Base-by-base conservation (phyloP, 768 basidiomycete species). In the Leccinum pellstonianum region DNA sequence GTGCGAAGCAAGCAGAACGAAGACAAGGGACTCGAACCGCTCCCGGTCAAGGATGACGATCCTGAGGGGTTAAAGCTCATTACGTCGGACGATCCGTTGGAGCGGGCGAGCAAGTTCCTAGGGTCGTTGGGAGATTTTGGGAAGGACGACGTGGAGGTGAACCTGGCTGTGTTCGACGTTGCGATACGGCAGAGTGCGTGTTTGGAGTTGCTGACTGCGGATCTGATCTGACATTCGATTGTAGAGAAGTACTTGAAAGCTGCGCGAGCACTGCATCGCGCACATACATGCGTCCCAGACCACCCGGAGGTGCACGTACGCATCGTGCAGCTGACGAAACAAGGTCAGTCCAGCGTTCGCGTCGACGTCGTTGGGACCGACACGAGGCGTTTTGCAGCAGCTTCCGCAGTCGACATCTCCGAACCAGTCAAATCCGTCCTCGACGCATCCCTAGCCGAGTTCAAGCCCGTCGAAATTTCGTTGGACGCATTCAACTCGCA, bases 221-320 rank as follows among this genome's bases (percentile, higher is more conserved):
- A 11, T 46, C 43, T 46, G 27, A 7, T 25, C 15, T 64, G 4
- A 62, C 52, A 6, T 29, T 49, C 17, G 23, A 19, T 46, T 21
- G 14, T 62, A 95, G 95, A 85, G 69, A 92, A 93, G 72, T 85
- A 86, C 60, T 75, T 95, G 37, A 91, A 93, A 65, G 95, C 95
- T 0, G 72, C 85, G 4, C 80, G 80, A 64, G 90, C 90, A 0
- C 80, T 98, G 4, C 77, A 76, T 11, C 77, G 74, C 5, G 91
- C 88, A 0, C 77, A 77, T 17, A 67, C 76, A 3, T 62, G 93
- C 11, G 79, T 85, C 55, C 62, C 82, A 0, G 75, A 84, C 15
- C 70, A 87, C 58, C 83, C 93, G 0, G 84, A 87, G 55, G 74
- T 96, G 21, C 92, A 95, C 67, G 64, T 86, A 17, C 84, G 92